Evolutionary conservation across 805 yeast species (phyloP).

Genomic region (Candida berthetii): DNA sequence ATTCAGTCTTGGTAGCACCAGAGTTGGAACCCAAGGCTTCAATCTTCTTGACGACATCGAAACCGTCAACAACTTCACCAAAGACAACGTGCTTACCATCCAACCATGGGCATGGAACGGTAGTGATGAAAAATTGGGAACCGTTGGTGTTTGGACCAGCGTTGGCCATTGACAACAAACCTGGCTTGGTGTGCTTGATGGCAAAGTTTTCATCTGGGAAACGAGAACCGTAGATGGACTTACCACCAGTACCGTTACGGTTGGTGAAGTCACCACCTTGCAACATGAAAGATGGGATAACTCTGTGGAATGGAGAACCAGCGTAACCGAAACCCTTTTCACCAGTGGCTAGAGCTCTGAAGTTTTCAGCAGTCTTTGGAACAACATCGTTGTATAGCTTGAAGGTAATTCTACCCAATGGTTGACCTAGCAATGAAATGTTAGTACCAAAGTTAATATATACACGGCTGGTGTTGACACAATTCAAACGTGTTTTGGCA

Average conservation of each 20-base stretch:
- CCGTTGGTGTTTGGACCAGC: conserved; percentile 99
- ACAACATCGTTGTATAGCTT: conserved; percentile 84
- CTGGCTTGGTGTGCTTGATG: conserved; percentile 72
- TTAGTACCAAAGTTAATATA: conserved; percentile 3
- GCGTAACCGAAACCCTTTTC: conserved; percentile 94
- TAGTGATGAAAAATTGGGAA: conserved; percentile 94
- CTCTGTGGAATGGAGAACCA: conserved; percentile 93
- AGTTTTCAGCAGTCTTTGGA: conserved; percentile 95
- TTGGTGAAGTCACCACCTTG: conserved; percentile 95
- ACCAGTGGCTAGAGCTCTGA: conserved; percentile 92
- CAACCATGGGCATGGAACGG: conserved; percentile 82
- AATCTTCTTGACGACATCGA: conserved; percentile 78
- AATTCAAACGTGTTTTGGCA: no score
- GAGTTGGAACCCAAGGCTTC: conserved; percentile 70
- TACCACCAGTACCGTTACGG: conserved; percentile 97
- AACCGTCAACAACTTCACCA: conserved; percentile 86
- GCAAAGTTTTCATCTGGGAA: conserved; percentile 74
- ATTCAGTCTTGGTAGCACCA: conserved; percentile 65
- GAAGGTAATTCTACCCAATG: conserved; percentile 82
- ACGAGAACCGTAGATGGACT: conserved; percentile 76
- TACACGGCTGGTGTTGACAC: neutral
- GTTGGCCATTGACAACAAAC: conserved; percentile 93
- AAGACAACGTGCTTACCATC: conserved; percentile 95
- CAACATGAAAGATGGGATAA: conserved; percentile 95
- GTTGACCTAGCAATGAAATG: conserved; percentile 32